Conservation (phyloP, 148 eudicot species). For the Nepenthes gracilis region DNA sequence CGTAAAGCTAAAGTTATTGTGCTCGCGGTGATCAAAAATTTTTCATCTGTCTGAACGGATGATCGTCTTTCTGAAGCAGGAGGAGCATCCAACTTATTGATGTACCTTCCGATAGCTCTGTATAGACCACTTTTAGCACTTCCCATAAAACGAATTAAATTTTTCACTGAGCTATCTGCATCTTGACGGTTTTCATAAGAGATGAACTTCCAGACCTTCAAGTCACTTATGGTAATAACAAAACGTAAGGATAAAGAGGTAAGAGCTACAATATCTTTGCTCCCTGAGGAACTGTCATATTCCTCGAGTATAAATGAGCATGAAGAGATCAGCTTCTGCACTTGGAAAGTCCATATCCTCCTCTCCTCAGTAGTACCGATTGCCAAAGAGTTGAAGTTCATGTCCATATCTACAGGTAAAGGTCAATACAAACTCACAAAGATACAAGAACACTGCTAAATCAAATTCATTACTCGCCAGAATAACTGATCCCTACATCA, state of each 20-base stretch:
- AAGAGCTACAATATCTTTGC: constrained; percentile 38
- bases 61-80: constrained; percentile 19
- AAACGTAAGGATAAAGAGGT: constrained; percentile 66
- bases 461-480: too few relatives aligned
- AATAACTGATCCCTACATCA: too few relatives aligned
- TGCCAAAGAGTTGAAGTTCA: constrained; percentile 63
- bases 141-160: constrained; percentile 54
- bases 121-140: constrained; percentile 51
- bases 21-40: constrained; percentile 76
- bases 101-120: constrained; percentile 56
- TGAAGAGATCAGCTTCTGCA: constrained; percentile 54
- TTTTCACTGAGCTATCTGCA: constrained; percentile 50
- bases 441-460: too few relatives aligned
- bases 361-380: constrained; percentile 55
- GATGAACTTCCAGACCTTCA: constrained; percentile 64
- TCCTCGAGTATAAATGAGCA: constrained; percentile 59
- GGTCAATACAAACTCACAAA: background rate
- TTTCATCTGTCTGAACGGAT: constrained; percentile 45
- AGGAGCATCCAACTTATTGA: constrained; percentile 39
- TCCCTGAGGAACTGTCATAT: constrained; percentile 30
- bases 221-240: constrained; percentile 64
- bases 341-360: constrained; percentile 60
- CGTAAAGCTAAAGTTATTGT: constrained; percentile 68
- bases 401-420: constrained; percentile 36
- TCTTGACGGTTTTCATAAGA: constrained; percentile 29